Conservation (phyloP, 2,329 filamentous ascomycete genomes). For the Neonectria hederae region DNA sequence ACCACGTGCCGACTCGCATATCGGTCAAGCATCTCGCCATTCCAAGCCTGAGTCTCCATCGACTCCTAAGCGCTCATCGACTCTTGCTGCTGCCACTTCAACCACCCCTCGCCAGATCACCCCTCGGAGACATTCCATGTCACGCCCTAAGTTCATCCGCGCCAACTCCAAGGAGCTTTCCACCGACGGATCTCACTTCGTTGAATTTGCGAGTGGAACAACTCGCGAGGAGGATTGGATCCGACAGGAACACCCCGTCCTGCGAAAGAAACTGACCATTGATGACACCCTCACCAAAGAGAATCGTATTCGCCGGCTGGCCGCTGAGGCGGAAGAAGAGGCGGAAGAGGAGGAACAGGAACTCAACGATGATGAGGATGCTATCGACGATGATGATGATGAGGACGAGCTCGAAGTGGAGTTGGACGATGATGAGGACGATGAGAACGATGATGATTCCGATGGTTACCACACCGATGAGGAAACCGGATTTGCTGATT, state of each 20-base stretch:
- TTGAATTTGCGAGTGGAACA: slow-evolving; percentile 89
- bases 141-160: slow-evolving; percentile 58
- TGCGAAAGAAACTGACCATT: slow-evolving; percentile 80
- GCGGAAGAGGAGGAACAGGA: slow-evolving; percentile 79
- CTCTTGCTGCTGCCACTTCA: slow-evolving; percentile 31
- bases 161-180: slow-evolving; percentile 61
- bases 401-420: slow-evolving; percentile 62
- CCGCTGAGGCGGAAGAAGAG: slow-evolving; percentile 91
- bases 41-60: slow-evolving; percentile 42
- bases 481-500: slow-evolving; percentile 74
- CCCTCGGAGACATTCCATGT: slow-evolving; percentile 37
- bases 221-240: slow-evolving; percentile 93
- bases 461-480: slow-evolving; percentile 82
- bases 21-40: slow-evolving; percentile 20
- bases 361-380: slow-evolving; percentile 55
- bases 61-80: slow-evolving; percentile 45
- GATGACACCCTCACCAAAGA: slow-evolving; percentile 91
- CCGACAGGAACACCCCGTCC: slow-evolving; percentile 69
- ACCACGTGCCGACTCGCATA: slow-evolving; percentile 28
- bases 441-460: slow-evolving; percentile 65
- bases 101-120: slow-evolving; percentile 39
- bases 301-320: slow-evolving; percentile 84
- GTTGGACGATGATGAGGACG: slow-evolving; percentile 62
- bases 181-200: slow-evolving; percentile 73
- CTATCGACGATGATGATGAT: slow-evolving; percentile 59